Evolutionary conservation across 2,329 filamentous ascomycete genomes (phyloP), one percentile per base, ranked within the genome.

Genomic region (Diaporthe helianthi): DNA sequence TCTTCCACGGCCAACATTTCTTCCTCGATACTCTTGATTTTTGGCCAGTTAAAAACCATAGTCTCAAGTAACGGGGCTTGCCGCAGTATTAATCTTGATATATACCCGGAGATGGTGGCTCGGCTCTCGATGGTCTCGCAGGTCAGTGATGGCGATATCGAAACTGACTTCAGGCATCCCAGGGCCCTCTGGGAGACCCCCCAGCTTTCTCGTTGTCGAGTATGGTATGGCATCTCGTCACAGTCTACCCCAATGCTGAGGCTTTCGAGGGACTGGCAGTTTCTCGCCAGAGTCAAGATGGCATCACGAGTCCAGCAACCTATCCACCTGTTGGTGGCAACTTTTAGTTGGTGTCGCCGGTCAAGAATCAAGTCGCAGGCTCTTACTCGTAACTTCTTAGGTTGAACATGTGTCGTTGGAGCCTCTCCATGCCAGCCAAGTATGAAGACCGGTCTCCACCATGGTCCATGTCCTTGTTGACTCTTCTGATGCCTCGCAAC

Each of bases 201-300:
- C 29, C 26, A 26, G 22, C 26, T 66, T 8, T 46, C n/a, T 47
- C 26, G 38, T 47, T 44, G n/a, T 10, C 8, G 36, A 26, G 31
- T 6, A 7, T 55, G 12, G n/a, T 33, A 46, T 8, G 38, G 29
- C 26, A 13, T 33, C 13, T 55, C 51, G 3, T 49, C 24, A 36
- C 41, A 55, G 31, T 33, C n/a, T 9, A n/a, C 19, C 24, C 51
- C 38, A 29, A 66, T 54, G 24, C 7, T 24, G 24, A 55, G 51
- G 29, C 64, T 58, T 24, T 67, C 64, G 38, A 67, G 51, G 19
- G 22, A 55, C 26, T 31, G 41, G 17, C 64, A 67, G 15, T 55
- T 55, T 41, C n/a, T 46, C 12, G 29, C 52, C 0, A 58, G 29
- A 1, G 41, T 49, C 29, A 38, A 17, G n/a, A 67, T 26, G 7